Evolutionary conservation across 768 basidiomycete species (phyloP).

Genomic region (Cantharellus cinnabarinus): DNA sequence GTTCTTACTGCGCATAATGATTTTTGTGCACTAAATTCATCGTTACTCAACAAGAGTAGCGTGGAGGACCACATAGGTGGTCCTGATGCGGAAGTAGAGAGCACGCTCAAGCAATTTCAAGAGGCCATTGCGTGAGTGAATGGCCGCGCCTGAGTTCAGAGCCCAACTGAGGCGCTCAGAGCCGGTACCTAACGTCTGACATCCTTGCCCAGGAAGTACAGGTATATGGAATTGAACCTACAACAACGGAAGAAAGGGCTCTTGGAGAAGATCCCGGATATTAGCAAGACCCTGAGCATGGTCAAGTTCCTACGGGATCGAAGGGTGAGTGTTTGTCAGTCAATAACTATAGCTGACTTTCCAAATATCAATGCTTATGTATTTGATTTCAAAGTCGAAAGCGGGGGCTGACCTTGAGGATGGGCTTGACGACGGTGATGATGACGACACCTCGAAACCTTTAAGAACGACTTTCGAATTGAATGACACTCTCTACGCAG

Average conservation of each 20-base stretch:
- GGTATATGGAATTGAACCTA: constrained; percentile 86
- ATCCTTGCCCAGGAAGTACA: constrained; percentile 59
- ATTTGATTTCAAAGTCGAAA: neutral
- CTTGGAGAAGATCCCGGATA: constrained; percentile 92
- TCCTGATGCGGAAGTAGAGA: constrained; percentile 56
- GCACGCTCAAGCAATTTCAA: constrained; percentile 59
- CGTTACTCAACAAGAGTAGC: constrained; percentile 35
- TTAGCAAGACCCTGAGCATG: constrained; percentile 78
- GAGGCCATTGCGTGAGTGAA: constrained; percentile 75
- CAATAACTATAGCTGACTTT: neutral
- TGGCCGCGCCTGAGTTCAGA: neutral
- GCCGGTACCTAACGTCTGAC: neutral
- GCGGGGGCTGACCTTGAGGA: constrained; percentile 23
- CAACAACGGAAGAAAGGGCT: constrained; percentile 56
- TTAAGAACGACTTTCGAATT: constrained; percentile 81
- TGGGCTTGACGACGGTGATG: constrained; percentile 26
- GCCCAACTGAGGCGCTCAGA: neutral
- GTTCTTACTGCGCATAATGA: constrained; percentile 21
- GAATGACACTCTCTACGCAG: constrained; percentile 86
- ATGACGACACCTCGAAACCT: constrained; percentile 24
- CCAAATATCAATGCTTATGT: neutral
- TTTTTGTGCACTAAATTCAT: neutral
- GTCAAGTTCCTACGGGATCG: constrained; percentile 60
- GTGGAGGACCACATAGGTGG: constrained; percentile 75
- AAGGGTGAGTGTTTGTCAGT: constrained; percentile 28